Base-by-base conservation (phyloP, 495 filamentous ascomycete species). In the Hypoxylon lienhwacheense region DNA sequence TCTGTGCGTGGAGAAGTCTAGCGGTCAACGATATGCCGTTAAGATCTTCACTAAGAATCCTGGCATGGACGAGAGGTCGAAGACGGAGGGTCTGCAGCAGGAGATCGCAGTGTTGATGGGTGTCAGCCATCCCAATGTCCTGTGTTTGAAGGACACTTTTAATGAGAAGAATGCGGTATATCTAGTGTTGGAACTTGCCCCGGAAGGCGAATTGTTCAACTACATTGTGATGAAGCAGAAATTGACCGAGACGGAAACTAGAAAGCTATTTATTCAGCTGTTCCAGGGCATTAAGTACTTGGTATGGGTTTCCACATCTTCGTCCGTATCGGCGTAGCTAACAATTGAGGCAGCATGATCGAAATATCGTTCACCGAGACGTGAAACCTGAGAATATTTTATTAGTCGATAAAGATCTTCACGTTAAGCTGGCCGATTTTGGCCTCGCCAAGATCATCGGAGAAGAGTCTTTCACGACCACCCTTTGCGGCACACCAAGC, bases 371-470 rank as follows among this genome's bases (percentile, higher is more conserved):
- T 5, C 95, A 99, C 70, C 89, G 95, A 39, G 95, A 99, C 61
- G 96, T 99, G 66, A 99, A 99, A 69, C 95, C 95, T 1, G 95
- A 99, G 68, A 99, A 99, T 54, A 99, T 99, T 39, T 79, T 99
- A 6, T 70, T 99, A 14, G 79, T 84, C 21, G 90, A 97, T 66
- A 87, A 87, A 42, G 78, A 91, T 4, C 71, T 97, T 26, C 83
- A 82, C 32, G 86, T 97, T 51, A 99, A 99, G 71, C 75, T 99
- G 49, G 95, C 90, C 2, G 95, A 99, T 68, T 99, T 99, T 70
- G 95, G 95, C 17, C 81, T 99, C 20, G 93, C 95, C 16, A 99
- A 99, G 69, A 97, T 97, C 57, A 96, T 97, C 65, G 95, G 95
- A 20, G 95, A 97, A 68, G 90, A 97, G 59, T 97, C 92, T 1